phyloP scores from a whole-genome alignment of 306 rosid species.

The Pyrus communis region DNA sequence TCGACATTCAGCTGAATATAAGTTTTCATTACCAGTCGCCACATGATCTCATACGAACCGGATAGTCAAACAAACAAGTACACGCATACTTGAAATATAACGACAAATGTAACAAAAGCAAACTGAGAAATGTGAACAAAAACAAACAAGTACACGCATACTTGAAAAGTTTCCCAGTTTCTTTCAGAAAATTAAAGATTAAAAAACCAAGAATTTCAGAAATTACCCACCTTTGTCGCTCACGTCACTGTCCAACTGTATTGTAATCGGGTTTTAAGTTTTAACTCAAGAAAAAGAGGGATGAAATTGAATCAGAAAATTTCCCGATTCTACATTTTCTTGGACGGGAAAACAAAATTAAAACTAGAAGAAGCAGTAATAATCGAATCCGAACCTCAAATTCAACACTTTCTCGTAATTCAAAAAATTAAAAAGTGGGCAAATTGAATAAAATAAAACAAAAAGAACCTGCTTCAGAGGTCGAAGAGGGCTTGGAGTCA shows the following conservation, averaged over 20 bases:
- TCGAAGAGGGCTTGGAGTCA: conserved; percentile 4
- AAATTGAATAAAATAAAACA: not conserved
- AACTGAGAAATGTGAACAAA: not conserved
- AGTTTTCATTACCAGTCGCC: not conserved
- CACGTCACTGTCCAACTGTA: not conserved
- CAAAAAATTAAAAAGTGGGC: not conserved
- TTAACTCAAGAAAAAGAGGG: not conserved
- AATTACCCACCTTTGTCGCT: not conserved
- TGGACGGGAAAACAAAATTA: too few relatives aligned
- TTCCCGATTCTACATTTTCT: not conserved
- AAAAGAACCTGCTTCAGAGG: conserved; percentile 36
- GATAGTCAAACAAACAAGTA: not conserved
- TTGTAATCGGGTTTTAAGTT: conserved; percentile 5
- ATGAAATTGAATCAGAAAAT: not conserved
- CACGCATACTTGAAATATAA: not conserved
- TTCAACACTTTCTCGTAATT: not conserved
- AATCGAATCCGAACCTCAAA: not conserved
- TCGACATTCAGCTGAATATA: not conserved
- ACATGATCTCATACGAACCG: not conserved
- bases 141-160: too few relatives aligned
- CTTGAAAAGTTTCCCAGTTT: not conserved
- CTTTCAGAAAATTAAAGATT: too few relatives aligned
- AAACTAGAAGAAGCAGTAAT: not conserved
- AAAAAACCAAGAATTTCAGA: not conserved
- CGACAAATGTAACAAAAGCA: not conserved